Percentiles rank a stretch among this genome's conserved stretches.
phyloP scores from a whole-genome alignment of 768 basidiomycete species.

The Kwoniella sp. region DNA sequence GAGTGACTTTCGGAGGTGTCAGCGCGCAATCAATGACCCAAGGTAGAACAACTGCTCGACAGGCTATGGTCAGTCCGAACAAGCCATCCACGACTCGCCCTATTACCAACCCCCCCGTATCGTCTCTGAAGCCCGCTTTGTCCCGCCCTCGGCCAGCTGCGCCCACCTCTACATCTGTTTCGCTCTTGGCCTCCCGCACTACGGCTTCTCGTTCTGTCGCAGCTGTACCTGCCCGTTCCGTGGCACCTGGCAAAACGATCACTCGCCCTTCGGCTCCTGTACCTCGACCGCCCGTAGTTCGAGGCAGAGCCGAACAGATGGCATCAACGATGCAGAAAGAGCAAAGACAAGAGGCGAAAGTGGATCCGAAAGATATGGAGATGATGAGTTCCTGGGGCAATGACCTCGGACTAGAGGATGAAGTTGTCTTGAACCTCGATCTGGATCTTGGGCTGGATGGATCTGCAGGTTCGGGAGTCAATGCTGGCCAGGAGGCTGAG shows the following conservation, averaged over 20 bases:
- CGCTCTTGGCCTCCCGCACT: background rate
- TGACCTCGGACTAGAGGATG: background rate
- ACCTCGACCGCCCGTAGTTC: conserved; percentile 12
- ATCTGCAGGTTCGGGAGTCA: too few species aligned
- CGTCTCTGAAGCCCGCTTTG: background rate
- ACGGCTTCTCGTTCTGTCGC: background rate
- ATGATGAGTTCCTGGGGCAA: conserved; percentile 7
- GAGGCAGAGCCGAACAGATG: background rate
- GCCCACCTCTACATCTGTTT: background rate
- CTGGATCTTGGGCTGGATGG: background rate
- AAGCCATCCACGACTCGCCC: background rate
- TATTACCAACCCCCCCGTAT: background rate
- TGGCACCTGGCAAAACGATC: background rate
- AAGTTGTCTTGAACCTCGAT: conserved; percentile 4
- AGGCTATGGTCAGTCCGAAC: background rate
- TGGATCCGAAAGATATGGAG: conserved; percentile 1
- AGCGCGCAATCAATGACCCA: background rate
- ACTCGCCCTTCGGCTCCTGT: conserved; percentile 12
- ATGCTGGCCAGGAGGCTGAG: background rate
- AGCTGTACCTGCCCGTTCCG: background rate
- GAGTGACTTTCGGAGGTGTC: background rate
- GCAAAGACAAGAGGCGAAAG: background rate
- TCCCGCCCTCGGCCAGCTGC: background rate
- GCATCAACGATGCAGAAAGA: background rate
- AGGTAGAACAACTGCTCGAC: background rate